Evolutionary conservation across 257 asterid genomes (phyloP).

Genomic region (Solanum bulbocastanum): DNA sequence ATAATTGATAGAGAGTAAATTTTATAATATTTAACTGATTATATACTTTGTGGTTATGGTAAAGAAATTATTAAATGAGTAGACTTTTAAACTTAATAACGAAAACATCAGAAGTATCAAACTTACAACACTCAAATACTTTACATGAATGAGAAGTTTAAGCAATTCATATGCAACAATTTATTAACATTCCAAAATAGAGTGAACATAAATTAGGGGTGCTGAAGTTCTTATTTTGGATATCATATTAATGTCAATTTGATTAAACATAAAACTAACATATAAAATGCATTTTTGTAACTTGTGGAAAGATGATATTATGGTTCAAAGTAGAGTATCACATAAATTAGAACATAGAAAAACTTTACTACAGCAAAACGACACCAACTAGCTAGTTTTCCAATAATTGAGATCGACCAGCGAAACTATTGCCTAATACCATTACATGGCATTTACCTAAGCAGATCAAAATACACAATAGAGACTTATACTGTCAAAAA

Average conservation of each 20-base stretch:
- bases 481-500: neutral
- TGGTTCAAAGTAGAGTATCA: neutral
- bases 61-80: neutral
- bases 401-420: neutral
- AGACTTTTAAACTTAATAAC: neutral
- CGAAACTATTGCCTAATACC: neutral
- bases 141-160: neutral
- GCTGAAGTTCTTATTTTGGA: neutral
- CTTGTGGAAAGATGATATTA: neutral
- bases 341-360: neutral
- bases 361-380: neutral
- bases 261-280: neutral
- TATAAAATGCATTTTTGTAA: neutral
- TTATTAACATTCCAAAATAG: neutral
- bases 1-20: neutral
- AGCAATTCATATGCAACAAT: neutral
- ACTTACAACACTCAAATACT: neutral
- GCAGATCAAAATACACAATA: neutral
- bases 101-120: neutral
- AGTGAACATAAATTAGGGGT: neutral
- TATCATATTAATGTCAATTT: neutral
- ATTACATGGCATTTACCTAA: neutral
- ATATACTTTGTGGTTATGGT: neutral
- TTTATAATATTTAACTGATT: neutral
- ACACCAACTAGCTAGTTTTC: neutral